phyloP scores from a whole-genome alignment of 2,329 filamentous ascomycete species.

The Aureobasidium mangrovei region DNA sequence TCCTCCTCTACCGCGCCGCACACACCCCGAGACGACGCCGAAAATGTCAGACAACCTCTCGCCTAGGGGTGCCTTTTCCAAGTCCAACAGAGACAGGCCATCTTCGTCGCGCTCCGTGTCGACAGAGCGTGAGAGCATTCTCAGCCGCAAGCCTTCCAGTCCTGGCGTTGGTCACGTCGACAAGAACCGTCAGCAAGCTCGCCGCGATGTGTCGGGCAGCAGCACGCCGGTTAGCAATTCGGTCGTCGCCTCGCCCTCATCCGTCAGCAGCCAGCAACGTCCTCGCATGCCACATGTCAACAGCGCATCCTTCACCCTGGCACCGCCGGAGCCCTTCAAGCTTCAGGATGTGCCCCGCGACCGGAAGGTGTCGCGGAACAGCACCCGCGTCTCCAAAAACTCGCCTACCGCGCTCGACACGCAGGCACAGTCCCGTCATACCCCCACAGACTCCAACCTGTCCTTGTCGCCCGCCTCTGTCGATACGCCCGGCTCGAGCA shows the following conservation, averaged over 20 bases:
- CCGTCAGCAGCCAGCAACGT: constrained; percentile 19
- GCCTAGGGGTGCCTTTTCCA: constrained; percentile 37
- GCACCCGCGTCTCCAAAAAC: constrained; percentile 24
- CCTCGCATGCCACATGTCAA: constrained; percentile 22
- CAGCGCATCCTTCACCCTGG: constrained; percentile 21
- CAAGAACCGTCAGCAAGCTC: constrained; percentile 38
- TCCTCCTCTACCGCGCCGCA: constrained; percentile 16
- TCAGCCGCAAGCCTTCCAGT: neutral
- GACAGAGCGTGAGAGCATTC: constrained; percentile 31
- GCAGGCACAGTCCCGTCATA: neutral
- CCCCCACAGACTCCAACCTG: constrained; percentile 10
- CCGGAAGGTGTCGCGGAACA: constrained; percentile 36
- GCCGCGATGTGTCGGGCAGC: constrained; percentile 21
- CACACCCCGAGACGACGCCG: constrained; percentile 7
- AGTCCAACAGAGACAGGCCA: constrained; percentile 29
- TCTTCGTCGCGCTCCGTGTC: constrained; percentile 37
- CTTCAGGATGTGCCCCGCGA: constrained; percentile 71
- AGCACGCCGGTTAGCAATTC: constrained; percentile 22
- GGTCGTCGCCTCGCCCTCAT: constrained; percentile 22
- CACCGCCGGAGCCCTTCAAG: constrained; percentile 49
- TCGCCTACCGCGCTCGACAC: constrained; percentile 4
- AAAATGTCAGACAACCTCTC: constrained; percentile 24
- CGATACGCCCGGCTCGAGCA: constrained; percentile 29
- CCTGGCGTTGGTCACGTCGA: constrained; percentile 3
- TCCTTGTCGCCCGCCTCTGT: constrained; percentile 29